A percentile compares a stretch with the other conserved stretches of the same genome.
Evolutionary conservation across 768 basidiomycete species (phyloP).

Genomic region (Panaeolus papilionaceus): DNA sequence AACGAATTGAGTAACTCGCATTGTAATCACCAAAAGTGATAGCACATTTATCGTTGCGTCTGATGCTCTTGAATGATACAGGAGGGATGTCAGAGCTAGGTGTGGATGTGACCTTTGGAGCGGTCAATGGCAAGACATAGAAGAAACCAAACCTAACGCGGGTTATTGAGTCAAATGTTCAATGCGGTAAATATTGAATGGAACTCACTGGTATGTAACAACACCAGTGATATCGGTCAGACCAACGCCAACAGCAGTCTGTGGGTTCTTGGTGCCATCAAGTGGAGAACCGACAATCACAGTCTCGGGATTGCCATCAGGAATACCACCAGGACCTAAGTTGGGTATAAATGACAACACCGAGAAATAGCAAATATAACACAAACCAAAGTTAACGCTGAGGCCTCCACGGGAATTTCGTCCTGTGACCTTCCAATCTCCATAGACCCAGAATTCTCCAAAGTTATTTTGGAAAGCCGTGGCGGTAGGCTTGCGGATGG

Average conservation of each 20-base stretch:
- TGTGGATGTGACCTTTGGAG: slow-evolving; percentile 49
- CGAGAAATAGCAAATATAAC: not conserved
- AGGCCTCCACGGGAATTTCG: slow-evolving; percentile 62
- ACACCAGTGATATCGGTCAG: slow-evolving; percentile 61
- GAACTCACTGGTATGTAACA: slow-evolving; percentile 56
- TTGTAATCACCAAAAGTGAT: slow-evolving; percentile 69
- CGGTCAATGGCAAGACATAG: slow-evolving; percentile 62
- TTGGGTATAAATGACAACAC: not conserved
- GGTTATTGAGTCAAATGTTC: slow-evolving; percentile 3
- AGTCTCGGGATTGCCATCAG: slow-evolving; percentile 63
- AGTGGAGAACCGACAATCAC: slow-evolving; percentile 60
- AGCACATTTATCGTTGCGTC: slow-evolving; percentile 42
- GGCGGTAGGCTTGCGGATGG: slow-evolving; percentile 52
- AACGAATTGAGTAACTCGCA: slow-evolving; percentile 34
- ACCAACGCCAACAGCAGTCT: slow-evolving; percentile 49
- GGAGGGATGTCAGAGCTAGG: slow-evolving; percentile 43
- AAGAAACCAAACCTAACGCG: slow-evolving; percentile 53
- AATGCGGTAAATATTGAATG: not conserved
- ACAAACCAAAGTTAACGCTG: slow-evolving; percentile 52
- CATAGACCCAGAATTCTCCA: slow-evolving; percentile 65
- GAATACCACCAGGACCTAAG: slow-evolving; percentile 53
- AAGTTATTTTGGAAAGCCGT: slow-evolving; percentile 57
- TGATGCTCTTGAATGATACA: slow-evolving; percentile 42
- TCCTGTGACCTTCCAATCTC: slow-evolving; percentile 61
- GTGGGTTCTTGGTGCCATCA: slow-evolving; percentile 58